These are phyloP conservation scores for Niebla homalea DNA, from an alignment of 495 filamentous ascomycete species.

Conservation along the genomic window DNA sequence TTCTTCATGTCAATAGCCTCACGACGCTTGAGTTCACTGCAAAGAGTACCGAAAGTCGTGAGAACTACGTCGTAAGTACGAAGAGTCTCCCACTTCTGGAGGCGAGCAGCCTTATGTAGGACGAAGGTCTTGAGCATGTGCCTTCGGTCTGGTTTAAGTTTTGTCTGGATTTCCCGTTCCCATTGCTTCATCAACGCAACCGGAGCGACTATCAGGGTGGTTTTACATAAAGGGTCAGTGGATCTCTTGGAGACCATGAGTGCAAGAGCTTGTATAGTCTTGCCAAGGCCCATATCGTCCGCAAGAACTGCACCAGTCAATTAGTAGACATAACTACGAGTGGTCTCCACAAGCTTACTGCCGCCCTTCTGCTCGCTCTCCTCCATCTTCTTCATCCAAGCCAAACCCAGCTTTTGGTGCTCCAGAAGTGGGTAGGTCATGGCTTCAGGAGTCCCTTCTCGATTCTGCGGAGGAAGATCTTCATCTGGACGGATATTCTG, in stretches of 20 bases:
- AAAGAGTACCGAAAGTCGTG: constrained; percentile 77
- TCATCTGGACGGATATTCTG: constrained; percentile 64
- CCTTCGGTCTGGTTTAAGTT: constrained; percentile 41
- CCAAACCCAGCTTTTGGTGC: constrained; percentile 72
- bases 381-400: constrained; percentile 77
- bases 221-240: constrained; percentile 49
- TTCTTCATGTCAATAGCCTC: constrained; percentile 29
- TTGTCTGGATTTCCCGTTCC: constrained; percentile 68
- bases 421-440: constrained; percentile 60
- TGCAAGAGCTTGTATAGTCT: constrained; percentile 81
- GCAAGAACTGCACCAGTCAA: constrained; percentile 32
- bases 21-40: constrained; percentile 49
- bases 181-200: constrained; percentile 83
- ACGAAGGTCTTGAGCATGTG: constrained; percentile 53
- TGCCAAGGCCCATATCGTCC: constrained; percentile 93
- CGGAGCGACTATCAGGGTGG: constrained; percentile 77
- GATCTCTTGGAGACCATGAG: constrained; percentile 66
- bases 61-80: constrained; percentile 68
- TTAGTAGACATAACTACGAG: background rate
- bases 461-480: constrained; percentile 48
- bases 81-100: constrained; percentile 45
- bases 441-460: constrained; percentile 60
- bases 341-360: constrained; percentile 16
- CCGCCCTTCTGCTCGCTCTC: constrained; percentile 65
- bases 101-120: constrained; percentile 47